Percentiles rank a stretch among this genome's conserved stretches.
These are phyloP conservation scores for Phylloboletellus chloephorus DNA, from an alignment of 1,284 basidiomycete genomes.

Conservation along the genomic window DNA sequence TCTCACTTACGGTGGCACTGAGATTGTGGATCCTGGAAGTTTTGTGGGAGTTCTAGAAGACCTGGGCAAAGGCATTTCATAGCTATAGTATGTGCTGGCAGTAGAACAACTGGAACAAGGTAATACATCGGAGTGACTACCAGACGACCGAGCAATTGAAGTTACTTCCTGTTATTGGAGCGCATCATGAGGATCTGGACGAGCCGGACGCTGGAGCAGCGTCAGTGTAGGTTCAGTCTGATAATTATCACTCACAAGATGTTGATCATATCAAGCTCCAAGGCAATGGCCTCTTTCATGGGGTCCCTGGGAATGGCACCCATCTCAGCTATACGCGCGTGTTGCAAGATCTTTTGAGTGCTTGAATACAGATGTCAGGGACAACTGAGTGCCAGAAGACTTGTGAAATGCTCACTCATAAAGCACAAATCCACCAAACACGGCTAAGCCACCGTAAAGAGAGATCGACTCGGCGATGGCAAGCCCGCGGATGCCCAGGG, in stretches of 20 bases:
- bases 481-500: conserved; percentile 72
- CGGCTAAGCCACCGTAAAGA: conserved; percentile 81
- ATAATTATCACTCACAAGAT: conserved; percentile 54
- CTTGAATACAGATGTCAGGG: conserved; percentile 21
- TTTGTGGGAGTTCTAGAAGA: conserved; percentile 71
- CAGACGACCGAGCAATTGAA: neutral
- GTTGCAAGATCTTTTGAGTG: conserved; percentile 77
- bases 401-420: conserved; percentile 60
- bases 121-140: conserved; percentile 4
- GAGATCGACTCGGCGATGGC: conserved; percentile 76
- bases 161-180: conserved; percentile 44
- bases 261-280: conserved; percentile 86
- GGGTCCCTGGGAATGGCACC: conserved; percentile 71
- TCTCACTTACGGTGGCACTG: conserved; percentile 94
- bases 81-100: conserved; percentile 7
- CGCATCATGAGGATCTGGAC: conserved; percentile 78
- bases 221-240: conserved; percentile 1
- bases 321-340: conserved; percentile 68
- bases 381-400: neutral
- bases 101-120: conserved; percentile 1
- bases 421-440: conserved; percentile 83
- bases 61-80: conserved; percentile 45
- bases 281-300: conserved; percentile 70
- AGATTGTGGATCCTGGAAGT: conserved; percentile 84
- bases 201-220: conserved; percentile 57